A percentile compares a stretch with the other conserved stretches of the same genome.
These are phyloP conservation scores for Kalanchoe fedtschenkoi DNA, from an alignment of 164 flowering plant genomes.

Conservation along the genomic window DNA sequence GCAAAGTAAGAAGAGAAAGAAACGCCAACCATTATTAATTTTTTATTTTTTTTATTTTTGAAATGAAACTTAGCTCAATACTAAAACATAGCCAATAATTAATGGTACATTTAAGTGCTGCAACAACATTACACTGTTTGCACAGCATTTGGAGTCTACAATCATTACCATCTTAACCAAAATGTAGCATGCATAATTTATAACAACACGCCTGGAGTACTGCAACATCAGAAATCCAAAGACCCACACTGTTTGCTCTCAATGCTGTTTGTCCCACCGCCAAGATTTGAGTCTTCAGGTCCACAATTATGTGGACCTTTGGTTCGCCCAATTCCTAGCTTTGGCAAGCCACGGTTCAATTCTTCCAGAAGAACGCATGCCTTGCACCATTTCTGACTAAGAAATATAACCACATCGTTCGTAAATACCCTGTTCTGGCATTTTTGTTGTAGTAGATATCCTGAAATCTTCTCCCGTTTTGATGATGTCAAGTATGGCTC, in stretches of 20 bases:
- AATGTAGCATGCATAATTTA: too few relatives aligned
- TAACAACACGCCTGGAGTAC: background rate
- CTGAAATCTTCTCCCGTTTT: slow-evolving; percentile 84
- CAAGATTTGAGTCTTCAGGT: slow-evolving; percentile 20
- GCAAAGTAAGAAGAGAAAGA: too few relatives aligned
- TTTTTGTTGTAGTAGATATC: slow-evolving; percentile 73
- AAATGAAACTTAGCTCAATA: too few relatives aligned
- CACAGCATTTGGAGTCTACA: background rate
- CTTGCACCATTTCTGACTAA: slow-evolving; percentile 92
- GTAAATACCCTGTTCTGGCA: slow-evolving; percentile 98
- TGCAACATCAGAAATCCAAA: slow-evolving; percentile 43
- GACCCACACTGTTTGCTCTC: slow-evolving; percentile 73
- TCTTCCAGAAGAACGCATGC: slow-evolving; percentile 92
- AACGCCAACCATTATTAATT: too few relatives aligned
- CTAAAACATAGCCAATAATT: too few relatives aligned
- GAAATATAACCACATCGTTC: slow-evolving; percentile 96
- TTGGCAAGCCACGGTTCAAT: slow-evolving; percentile 86
- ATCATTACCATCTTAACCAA: background rate
- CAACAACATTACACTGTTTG: too few relatives aligned
- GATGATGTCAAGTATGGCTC: slow-evolving; percentile 91
- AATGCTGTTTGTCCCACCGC: slow-evolving; percentile 24
- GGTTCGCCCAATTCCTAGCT: slow-evolving; percentile 75
- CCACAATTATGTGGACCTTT: slow-evolving; percentile 29
- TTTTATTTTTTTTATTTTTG: too few relatives aligned
- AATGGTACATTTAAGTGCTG: too few relatives aligned